These are phyloP conservation scores for Coniochaeta sp. DNA, from an alignment of 2,329 filamentous ascomycete species.

Conservation along the genomic window DNA sequence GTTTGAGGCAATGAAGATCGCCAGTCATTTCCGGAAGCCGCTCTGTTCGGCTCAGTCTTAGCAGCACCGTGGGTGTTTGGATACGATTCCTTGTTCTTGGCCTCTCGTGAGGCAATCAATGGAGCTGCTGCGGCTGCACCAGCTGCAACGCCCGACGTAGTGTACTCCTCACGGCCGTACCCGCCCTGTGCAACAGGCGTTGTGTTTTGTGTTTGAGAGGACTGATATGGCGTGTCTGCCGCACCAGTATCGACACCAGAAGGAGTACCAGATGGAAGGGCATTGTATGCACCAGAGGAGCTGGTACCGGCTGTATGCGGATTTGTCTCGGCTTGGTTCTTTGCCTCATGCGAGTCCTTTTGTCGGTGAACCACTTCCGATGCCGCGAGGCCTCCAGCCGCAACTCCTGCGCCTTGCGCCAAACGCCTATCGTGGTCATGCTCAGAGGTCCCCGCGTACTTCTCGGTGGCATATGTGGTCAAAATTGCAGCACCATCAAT, in stretches of 20 bases:
- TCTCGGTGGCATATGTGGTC: not conserved
- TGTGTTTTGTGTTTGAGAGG: not conserved
- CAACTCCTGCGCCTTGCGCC: conserved; percentile 1
- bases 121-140: not conserved
- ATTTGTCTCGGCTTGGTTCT: not conserved
- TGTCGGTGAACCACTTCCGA: conserved; percentile 3
- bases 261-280: conserved; percentile 4
- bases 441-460: not conserved
- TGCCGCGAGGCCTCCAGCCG: conserved; percentile 5
- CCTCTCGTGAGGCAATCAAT: not conserved
- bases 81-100: not conserved
- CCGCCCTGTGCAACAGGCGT: not conserved
- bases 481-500: not conserved
- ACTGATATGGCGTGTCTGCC: not conserved
- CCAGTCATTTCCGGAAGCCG: not conserved
- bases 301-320: not conserved
- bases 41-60: not conserved
- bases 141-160: not conserved
- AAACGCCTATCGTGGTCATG: not conserved
- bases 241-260: not conserved
- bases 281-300: conserved; percentile 5
- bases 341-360: not conserved
- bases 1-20: not conserved
- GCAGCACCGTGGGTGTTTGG: not conserved
- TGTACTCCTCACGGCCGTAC: not conserved